These are phyloP conservation scores for Penicillium robsamsonii DNA, from an alignment of 495 filamentous ascomycete species.

Conservation along the genomic window DNA sequence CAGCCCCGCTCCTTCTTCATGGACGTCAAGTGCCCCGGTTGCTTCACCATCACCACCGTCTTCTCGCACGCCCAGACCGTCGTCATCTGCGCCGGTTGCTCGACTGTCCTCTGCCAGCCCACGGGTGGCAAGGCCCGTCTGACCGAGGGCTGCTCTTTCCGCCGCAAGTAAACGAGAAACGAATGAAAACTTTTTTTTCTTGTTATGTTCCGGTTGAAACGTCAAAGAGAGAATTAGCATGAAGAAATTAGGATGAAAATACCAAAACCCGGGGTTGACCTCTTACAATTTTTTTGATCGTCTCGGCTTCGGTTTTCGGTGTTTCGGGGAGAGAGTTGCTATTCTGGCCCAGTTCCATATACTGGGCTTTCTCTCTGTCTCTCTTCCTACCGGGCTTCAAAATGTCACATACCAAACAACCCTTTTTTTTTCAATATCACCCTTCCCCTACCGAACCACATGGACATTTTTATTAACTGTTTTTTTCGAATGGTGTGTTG, in stretches of 20 bases:
- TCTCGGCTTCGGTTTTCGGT: constrained; percentile 11
- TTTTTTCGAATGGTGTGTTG: constrained; percentile 12
- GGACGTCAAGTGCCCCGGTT: constrained; percentile 99
- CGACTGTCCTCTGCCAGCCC: constrained; percentile 95
- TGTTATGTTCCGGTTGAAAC: constrained; percentile 31
- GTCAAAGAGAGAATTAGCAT: constrained; percentile 34
- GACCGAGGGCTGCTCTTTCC: constrained; percentile 99
- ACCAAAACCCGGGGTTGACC: constrained; percentile 25
- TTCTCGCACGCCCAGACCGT: constrained; percentile 99
- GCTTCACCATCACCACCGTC: constrained; percentile 99
- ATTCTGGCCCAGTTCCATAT: constrained; percentile 15
- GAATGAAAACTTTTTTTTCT: constrained; percentile 33
- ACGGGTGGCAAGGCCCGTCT: constrained; percentile 96
- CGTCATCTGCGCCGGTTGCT: constrained; percentile 98
- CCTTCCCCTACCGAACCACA: constrained; percentile 10
- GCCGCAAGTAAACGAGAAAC: constrained; percentile 83
- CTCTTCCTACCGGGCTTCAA: constrained; percentile 26
- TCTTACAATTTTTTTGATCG: constrained; percentile 14
- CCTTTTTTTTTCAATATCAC: constrained; percentile 22
- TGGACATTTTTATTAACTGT: constrained; percentile 9
- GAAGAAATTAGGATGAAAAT: constrained; percentile 37
- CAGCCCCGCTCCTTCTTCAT: constrained; percentile 99
- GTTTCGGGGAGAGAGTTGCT: constrained; percentile 6
- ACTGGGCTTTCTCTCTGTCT: constrained; percentile 4
- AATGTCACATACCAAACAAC: constrained; percentile 37